Percentiles rank a stretch among this genome's conserved stretches.
These are phyloP conservation scores for Tilletia indica DNA, from an alignment of 1,284 basidiomycete genomes.

Conservation along the genomic window DNA sequence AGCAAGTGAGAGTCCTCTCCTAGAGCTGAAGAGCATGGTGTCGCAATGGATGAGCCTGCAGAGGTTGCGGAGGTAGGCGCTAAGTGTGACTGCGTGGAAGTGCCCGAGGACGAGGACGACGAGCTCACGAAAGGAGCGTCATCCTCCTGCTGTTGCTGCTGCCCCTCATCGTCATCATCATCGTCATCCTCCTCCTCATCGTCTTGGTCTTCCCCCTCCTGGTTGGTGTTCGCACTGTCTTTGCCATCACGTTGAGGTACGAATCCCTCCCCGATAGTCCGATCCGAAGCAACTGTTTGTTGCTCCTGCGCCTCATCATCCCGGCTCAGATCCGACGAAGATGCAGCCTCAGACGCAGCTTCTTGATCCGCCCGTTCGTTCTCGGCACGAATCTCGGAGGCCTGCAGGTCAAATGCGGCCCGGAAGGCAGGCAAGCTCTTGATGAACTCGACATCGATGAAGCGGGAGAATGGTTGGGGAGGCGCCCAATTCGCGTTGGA, in stretches of 20 bases:
- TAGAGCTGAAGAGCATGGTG: conserved; percentile 27
- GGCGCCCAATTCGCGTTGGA: conserved; percentile 41
- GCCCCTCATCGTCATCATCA: conserved; percentile 28
- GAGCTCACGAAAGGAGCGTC: conserved; percentile 19
- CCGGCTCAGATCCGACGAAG: not conserved
- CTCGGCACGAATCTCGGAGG: conserved; percentile 44
- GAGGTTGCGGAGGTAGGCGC: conserved; percentile 31
- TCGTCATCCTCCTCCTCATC: conserved; percentile 31
- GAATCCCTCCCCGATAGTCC: no score
- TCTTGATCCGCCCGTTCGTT: conserved; percentile 31
- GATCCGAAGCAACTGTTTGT: conserved; percentile 11
- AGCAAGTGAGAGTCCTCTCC: conserved; percentile 6
- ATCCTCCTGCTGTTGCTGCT: conserved; percentile 23
- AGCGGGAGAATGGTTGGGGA: conserved; percentile 43
- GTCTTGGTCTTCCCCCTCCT: conserved; percentile 13
- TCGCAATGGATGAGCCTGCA: conserved; percentile 32
- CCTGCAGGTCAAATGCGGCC: conserved; percentile 43
- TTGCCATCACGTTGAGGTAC: not conserved
- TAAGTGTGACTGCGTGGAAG: conserved; percentile 33
- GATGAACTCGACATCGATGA: conserved; percentile 51
- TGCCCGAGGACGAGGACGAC: conserved; percentile 30
- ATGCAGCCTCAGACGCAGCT: conserved; percentile 16
- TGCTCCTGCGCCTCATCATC: conserved; percentile 21
- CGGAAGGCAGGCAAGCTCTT: conserved; percentile 46
- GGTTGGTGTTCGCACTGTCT: not conserved